These are phyloP conservation scores for Mycena amicta DNA, from an alignment of 768 basidiomycete species.

Conservation along the genomic window DNA sequence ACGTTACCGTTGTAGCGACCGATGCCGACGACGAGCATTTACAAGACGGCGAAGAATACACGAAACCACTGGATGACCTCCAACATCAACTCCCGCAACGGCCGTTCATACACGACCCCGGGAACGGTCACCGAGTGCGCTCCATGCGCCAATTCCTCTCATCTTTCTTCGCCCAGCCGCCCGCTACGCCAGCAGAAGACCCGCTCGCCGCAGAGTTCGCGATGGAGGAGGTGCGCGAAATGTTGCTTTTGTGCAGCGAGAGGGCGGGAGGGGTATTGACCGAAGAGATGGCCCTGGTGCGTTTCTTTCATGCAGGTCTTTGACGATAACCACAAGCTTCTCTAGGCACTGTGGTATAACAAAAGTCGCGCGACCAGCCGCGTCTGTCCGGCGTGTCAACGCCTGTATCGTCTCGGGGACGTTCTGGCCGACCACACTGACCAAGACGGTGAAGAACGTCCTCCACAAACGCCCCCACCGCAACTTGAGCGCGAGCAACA, in stretches of 20 bases:
- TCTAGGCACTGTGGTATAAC: slow-evolving; percentile 82
- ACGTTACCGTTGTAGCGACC: slow-evolving; percentile 5
- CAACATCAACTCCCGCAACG: slow-evolving; percentile 34
- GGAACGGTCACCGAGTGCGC: slow-evolving; percentile 76
- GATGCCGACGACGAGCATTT: not conserved
- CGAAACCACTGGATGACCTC: not conserved
- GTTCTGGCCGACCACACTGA: slow-evolving; percentile 50
- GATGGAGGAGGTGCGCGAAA: slow-evolving; percentile 72
- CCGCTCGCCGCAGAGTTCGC: slow-evolving; percentile 78
- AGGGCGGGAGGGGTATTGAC: slow-evolving; percentile 31
- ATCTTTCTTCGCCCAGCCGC: slow-evolving; percentile 66
- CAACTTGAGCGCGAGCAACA: slow-evolving; percentile 61
- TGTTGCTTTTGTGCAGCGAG: slow-evolving; percentile 64
- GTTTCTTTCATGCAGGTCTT: slow-evolving; percentile 25
- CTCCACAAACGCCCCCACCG: slow-evolving; percentile 31
- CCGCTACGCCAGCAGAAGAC: slow-evolving; percentile 52
- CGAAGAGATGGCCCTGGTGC: slow-evolving; percentile 69
- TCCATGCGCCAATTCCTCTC: slow-evolving; percentile 69
- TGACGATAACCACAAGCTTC: not conserved
- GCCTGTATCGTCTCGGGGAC: slow-evolving; percentile 74
- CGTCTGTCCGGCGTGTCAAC: slow-evolving; percentile 77
- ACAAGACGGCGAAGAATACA: not conserved
- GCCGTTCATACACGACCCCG: slow-evolving; percentile 77
- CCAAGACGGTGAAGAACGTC: slow-evolving; percentile 23
- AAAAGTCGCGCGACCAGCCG: slow-evolving; percentile 72